Conservation (phyloP, 2,329 filamentous ascomycete genomes). For the Zalaria obscura region DNA sequence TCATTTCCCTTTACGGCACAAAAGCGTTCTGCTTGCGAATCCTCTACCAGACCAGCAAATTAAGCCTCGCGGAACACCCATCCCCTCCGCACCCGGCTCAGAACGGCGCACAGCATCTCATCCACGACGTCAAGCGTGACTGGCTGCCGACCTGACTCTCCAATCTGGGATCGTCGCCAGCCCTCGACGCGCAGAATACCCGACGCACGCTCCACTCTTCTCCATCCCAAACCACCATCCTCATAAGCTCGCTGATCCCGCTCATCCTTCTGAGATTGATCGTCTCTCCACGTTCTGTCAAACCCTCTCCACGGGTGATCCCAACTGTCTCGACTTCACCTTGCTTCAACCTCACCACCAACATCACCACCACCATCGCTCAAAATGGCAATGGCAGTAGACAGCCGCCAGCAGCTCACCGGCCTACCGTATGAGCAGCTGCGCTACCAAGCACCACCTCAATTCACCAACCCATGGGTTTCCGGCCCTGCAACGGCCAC, state of each 20-base stretch:
- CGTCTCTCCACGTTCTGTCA: slow-evolving; percentile 33
- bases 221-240: too few relatives aligned
- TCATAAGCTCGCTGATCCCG: slow-evolving; percentile 35
- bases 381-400: slow-evolving; percentile 89
- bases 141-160: too few relatives aligned
- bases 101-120: too few relatives aligned
- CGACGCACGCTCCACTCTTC: too few relatives aligned
- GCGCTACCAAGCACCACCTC: slow-evolving; percentile 52
- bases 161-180: too few relatives aligned
- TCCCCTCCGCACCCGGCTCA: too few relatives aligned
- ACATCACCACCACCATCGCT: slow-evolving; percentile 9
- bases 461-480: slow-evolving; percentile 85
- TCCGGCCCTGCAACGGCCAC: slow-evolving; percentile 42
- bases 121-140: too few relatives aligned
- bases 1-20: too few relatives aligned
- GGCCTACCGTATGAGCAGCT: slow-evolving; percentile 70
- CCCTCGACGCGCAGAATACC: too few relatives aligned
- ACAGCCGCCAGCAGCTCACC: slow-evolving; percentile 70
- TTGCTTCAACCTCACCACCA: slow-evolving; percentile 14
- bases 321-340: slow-evolving; percentile 7
- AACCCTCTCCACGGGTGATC: slow-evolving; percentile 14
- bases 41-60: too few relatives aligned
- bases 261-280: slow-evolving; percentile 27
- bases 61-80: too few relatives aligned
- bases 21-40: too few relatives aligned